Conservation (phyloP, 148 eudicot species). For the Selenicereus undatus region DNA sequence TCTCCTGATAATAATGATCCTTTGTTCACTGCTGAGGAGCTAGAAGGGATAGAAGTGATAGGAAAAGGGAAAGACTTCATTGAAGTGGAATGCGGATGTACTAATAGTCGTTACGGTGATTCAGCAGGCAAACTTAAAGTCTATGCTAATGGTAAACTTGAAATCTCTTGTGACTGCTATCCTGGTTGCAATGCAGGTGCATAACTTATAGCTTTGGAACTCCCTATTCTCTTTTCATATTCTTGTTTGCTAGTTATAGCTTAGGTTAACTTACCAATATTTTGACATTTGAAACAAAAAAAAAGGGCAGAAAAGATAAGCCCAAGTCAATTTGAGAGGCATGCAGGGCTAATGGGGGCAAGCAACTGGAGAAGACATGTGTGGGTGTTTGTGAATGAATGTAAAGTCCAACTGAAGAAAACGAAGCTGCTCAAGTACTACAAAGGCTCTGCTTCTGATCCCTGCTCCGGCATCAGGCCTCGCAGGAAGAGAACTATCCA, state of each 20-base stretch:
- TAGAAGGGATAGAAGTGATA: conserved; percentile 6
- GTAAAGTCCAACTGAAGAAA: not conserved
- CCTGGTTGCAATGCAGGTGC: conserved; percentile 17
- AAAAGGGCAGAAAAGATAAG: conserved; percentile 2
- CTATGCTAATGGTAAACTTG: conserved; percentile 20
- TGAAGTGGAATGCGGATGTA: conserved; percentile 26
- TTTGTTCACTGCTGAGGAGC: conserved; percentile 14
- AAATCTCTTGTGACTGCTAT: conserved; percentile 16
- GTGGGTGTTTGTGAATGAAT: conserved; percentile 16
- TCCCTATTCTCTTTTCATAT: not conserved
- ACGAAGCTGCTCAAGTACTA: conserved; percentile 26
- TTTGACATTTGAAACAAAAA: not conserved
- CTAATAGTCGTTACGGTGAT: conserved; percentile 16
- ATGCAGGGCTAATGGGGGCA: not conserved
- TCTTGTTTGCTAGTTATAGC: not conserved
- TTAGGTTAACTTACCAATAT: not conserved
- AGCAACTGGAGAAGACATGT: conserved; percentile 22
- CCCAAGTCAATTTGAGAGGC: conserved; percentile 26
- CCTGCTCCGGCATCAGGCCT: not conserved
- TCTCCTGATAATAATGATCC: not conserved
- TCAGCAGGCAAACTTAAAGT: conserved; percentile 16
- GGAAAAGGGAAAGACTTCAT: not conserved
- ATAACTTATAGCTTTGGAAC: no score
- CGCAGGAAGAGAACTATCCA: not conserved
- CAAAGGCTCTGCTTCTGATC: conserved; percentile 14